Evolutionary conservation across 2,329 filamentous ascomycete species (phyloP), one percentile per base, ranked within the genome.

Genomic region (Fusarium temperatum): DNA sequence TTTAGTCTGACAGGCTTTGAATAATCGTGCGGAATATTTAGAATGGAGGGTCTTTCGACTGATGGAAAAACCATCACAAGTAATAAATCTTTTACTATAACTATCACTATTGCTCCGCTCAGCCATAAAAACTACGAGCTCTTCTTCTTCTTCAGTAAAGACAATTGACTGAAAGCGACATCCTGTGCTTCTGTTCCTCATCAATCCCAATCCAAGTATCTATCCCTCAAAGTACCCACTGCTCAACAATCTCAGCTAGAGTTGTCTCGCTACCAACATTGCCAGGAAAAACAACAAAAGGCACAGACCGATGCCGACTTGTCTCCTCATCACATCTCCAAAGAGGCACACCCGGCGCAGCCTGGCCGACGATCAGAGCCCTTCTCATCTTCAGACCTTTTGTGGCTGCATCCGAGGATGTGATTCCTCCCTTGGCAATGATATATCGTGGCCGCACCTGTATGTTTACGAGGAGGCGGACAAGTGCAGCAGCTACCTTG

Each of bases 391-490:
- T 81, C 15, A 91, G 76, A 0, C 87, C 87, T 59, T 90, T 89
- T 0, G 86, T 89, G 0, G 88, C 88, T 72, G 86, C 86, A 65
- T 90, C 88, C 0, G 87, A 89, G 4, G 85, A 88, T 0, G 89
- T 90, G 59, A 90, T 90, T 22, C 88, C 88, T 1, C 89, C 88
- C 79, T 88, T 90, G 1, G 88, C 87, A 75, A 90, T 88, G 5
- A 90, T 78, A 77, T 89, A 90, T 48, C 87, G 80, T 22, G 50
- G 50, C n/a, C 50, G 50, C 9, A 53, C 32, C 2, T 38, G 50
- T 3, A 53, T 53, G 18, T 53, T 53, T 10, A 36, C 32, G 4
- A 53, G 32, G 3, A 54, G 32, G 18, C n/a, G n/a, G 6, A 26
- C n/a, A 26, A 54, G 32, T 22, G 50, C n/a, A 12, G 32, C 32